These are phyloP conservation scores for Ascochyta pisi DNA, from an alignment of 2,329 filamentous ascomycete genomes.

Conservation along the genomic window DNA sequence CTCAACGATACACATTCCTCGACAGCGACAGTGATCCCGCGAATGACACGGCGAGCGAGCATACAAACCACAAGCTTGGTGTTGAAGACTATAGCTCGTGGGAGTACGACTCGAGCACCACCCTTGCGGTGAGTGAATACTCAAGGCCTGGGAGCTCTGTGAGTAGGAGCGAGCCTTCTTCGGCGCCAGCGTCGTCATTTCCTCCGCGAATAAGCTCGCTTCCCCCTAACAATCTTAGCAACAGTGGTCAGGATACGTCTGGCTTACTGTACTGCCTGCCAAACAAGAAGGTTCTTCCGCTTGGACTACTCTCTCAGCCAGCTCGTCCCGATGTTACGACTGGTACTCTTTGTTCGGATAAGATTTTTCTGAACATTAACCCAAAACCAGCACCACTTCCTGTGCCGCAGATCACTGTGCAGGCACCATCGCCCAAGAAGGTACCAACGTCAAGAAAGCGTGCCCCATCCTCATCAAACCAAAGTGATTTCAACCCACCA, in stretches of 20 bases:
- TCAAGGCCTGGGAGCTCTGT: background rate
- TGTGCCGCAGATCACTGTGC: constrained; percentile 6
- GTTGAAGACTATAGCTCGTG: background rate
- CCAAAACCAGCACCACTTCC: background rate
- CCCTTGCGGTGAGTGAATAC: background rate
- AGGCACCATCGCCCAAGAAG: constrained; percentile 13
- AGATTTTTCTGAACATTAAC: background rate
- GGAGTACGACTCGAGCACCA: background rate
- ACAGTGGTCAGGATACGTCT: background rate
- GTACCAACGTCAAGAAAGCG: constrained; percentile 12
- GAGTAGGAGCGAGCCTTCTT: background rate
- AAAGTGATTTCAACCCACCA: background rate
- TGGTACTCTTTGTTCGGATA: background rate
- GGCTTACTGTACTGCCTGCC: background rate
- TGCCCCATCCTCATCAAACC: background rate
- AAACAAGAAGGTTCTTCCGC: background rate
- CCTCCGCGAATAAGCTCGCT: background rate
- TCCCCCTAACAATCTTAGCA: background rate
- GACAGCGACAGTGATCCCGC: background rate
- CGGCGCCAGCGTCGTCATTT: background rate
- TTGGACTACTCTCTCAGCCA: too few relatives aligned
- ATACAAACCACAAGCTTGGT: background rate
- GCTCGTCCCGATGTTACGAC: background rate
- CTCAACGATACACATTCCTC: background rate
- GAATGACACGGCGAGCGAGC: background rate